Base-by-base conservation (phyloP, 192 early-diverging fungal species). In the Rhizoclosmatium globosum region DNA sequence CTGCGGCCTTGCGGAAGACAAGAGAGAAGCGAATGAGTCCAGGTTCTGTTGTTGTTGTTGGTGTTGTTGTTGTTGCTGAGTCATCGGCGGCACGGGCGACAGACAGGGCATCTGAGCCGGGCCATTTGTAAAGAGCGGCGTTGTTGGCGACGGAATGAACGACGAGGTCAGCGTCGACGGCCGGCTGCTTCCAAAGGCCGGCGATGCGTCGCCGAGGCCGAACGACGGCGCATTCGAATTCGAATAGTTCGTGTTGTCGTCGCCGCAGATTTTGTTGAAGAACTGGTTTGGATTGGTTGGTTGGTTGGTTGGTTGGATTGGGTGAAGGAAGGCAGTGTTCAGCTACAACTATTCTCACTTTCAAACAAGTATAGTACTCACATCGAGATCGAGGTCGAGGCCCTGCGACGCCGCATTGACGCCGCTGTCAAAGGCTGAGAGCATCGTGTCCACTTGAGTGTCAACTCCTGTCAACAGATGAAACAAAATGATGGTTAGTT, bases 361-460 rank as follows among this genome's bases (percentile, higher is more conserved):
- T 31, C 31, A 31, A 31, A 31, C 31, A 0, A 31, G 31, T 0
- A 31, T 31, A 31, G 31, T 31, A 31, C 31, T 31, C 31, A 31
- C 31, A 31, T 31, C 31, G 31, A 31, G 31, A 41, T 64, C 62
- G n/a, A 64, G n/a, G 62, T 64, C 62, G 15, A 64, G 31, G 15
- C 41, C 62, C 1, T 13, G 19, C 19, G 11, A 21, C 19, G 62
- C 62, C 13, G 62, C 31, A n/a, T 64, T 38, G 19, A 64, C 15
- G 15, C 62, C 62, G 73, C 68, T 21, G 38, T 47, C 73, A 69
- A 61, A 57, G 57, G 73, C 57, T 1, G 45, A 74, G 50, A 13
- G 17, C 17, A 53, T 13, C 9, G 50, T 7, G 50, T 53, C 50
- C 31, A 31, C 31, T 31, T 31, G 31, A 31, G 31, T 31, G 31